Evolutionary conservation across 306 rosid genomes (phyloP), one percentile per base, ranked within the genome.

Genomic region (Vigna nakashimae): DNA sequence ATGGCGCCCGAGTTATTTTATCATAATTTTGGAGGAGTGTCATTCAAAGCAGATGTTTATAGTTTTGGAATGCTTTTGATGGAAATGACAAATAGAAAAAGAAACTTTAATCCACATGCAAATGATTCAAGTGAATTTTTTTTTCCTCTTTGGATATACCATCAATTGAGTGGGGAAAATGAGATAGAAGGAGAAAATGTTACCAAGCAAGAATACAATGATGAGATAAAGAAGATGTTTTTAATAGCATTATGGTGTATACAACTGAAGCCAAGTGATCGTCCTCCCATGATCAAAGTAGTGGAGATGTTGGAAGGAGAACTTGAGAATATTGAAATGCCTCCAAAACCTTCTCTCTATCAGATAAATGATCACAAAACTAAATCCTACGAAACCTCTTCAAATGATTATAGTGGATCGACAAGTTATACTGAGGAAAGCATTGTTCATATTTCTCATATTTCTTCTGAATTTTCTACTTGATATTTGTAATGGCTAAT

Each of bases 231-330:
- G 7, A 77, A 78, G 30, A 78, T 78, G 76, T 45, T 78, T 38
- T 0, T 78, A 3, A 68, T 68, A n/a, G 82, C 76, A 4, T n/a
- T 78, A 12, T 78, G 75, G 82, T 78, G 76, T 45, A 68, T 78
- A 78, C 82, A 78, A 8, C 2, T 69, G 10, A 78, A 69, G 14
- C 76, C 82, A 3, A 14, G 20, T 57, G 62, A 69, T 45, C 82
- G 82, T 28, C 76, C 82, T 48, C 30, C 82, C 57, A 78, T 78
- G 76, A 45, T 9, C 4, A 78, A 57, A 46, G 76, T 78, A 18
- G 58, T 78, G 3, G 82, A 78, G 38, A 78, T 78, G 82, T 20
- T 78, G 1, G 82, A 78, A 78, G 69, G 70, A 43, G 60, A 78
- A 15, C 9, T 78, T 46, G 69, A 45, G 4, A 57, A 17, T 10